Evolutionary conservation across 140 eudicot species (phyloP), one percentile per base, ranked within the genome.

Genomic region (Stevia rebaudiana): DNA sequence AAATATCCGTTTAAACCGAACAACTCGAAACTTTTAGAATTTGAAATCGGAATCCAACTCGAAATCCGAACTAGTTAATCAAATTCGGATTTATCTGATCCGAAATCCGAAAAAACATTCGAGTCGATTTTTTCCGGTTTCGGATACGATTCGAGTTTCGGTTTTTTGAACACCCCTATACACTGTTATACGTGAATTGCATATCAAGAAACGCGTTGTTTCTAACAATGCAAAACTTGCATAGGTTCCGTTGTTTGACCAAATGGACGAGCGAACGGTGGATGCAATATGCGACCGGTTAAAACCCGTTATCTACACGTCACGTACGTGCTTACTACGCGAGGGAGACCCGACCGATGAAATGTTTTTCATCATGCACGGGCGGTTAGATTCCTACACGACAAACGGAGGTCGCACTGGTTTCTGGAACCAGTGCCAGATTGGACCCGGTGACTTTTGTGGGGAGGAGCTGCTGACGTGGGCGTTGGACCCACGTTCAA

Each of bases 391-490:
- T 64, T 85, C 95, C 43, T 83, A 74, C 81, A 89, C 97, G 4
- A 89, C 97, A 11, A 74, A 74, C 41, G 97, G 97, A 1, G 97
- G 97, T 15, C 65, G 91, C 13, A n/a, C 80, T 1, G 95, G 95
- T 7, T 85, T 89, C 74, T 75, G 88, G 72, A 89, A 89, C 21
- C 73, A 80, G 1, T 78, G 81, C 35, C 75, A 74, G 17, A 74
- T 89, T 13, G 88, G 95, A 9, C 81, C 88, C 0, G 91, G 97
- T 5, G 95, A 85, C 69, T 89, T 89, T 62, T 83, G 97, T 37
- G 95, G 97, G 0, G 97, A 89, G 72, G 97, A 89, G 69, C 63
- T 89, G 35, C 77, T 89, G 56, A 83, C 82, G 6, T 89, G 95
- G 95, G 91, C 86, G 39, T 60, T 85, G 41, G 89, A 76, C 78